Conservation (phyloP, 495 filamentous ascomycete species). For the Lasiosphaeria hispida region DNA sequence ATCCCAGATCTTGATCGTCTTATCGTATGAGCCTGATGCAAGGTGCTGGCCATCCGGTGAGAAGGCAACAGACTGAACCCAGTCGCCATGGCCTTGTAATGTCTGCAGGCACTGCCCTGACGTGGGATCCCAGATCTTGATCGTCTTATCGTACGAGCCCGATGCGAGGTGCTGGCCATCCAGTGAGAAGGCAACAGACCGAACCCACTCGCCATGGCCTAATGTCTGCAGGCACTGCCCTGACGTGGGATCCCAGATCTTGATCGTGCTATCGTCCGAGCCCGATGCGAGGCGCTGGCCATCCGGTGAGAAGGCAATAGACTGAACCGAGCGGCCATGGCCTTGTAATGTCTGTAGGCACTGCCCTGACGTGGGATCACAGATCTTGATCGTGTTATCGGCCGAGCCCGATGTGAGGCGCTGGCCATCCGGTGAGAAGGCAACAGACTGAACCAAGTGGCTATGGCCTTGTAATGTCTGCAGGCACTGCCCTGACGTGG, state of each 20-base stretch:
- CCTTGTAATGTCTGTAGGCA: too few species aligned
- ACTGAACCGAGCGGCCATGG: too few species aligned
- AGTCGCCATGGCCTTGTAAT: constrained; percentile 18
- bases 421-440: constrained; percentile 13
- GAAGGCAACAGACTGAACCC: constrained; percentile 33
- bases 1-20: not conserved
- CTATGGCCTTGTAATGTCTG: not conserved
- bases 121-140: constrained; percentile 35
- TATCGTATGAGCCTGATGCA: constrained; percentile 18
- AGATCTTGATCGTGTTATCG: constrained; percentile 36
- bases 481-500: too few species aligned
- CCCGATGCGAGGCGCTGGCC: too few species aligned
- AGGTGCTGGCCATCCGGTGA: constrained; percentile 33
- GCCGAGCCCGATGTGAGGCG: constrained; percentile 31
- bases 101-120: constrained; percentile 12
- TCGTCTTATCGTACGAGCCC: constrained; percentile 27
- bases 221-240: constrained; percentile 4
- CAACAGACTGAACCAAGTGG: not conserved
- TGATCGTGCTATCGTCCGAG: too few species aligned
- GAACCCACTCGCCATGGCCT: constrained; percentile 5
- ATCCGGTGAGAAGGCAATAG: too few species aligned
- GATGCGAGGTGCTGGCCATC: constrained; percentile 26
- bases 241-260: too few species aligned
- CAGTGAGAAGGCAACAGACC: constrained; percentile 18
- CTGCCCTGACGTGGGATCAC: constrained; percentile 55